Evolutionary conservation across 1,139 yeast genomes (phyloP), one percentile per base, ranked within the genome.

Genomic region (Diutina pseudorugosa): DNA sequence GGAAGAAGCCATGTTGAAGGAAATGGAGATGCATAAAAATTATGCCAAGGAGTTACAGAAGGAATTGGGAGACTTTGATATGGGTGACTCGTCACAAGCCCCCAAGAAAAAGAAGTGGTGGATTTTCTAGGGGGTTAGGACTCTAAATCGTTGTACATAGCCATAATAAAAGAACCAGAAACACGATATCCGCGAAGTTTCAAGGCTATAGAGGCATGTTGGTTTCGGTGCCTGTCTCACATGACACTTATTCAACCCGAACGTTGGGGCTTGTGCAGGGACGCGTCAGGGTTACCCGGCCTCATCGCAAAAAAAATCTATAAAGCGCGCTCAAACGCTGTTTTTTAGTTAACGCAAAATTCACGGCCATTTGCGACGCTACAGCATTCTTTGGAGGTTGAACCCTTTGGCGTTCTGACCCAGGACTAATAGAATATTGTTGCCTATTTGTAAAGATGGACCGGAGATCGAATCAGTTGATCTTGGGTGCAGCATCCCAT

Each of bases 401-500:
- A 77, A 77, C 82, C 82, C 82, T 72, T 72, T 71, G 81, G 82
- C 80, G 79, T 76, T 75, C 79, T 73, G 86, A 72, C 87, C 89
- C 89, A 83, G 80, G 88, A 83, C 85, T 73, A 73, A 72, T 73
- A 75, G 84, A 75, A 76, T 78, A 76, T 73, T 68, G 79, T 73
- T 70, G 73, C 68, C 57, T 55, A 59, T 63, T 61, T 63, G 62
- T 58, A 58, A 61, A 61, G 61, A 63, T 76, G 85, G 78, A 75
- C 86, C 80, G 88, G 82, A 83, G 87, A 82, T 59, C 59, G 75
- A 70, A 65, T 30, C 67, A 67, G 76, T 73, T 69, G 81, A 75
- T 83, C 90, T 83, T 80, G 90, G 90, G 90, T 83, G 90, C 90
- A 81, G 82, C 82, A 74, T 68, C 71, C 75, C 86, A 79, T 80